Percentiles rank a stretch among this genome's conserved stretches.
Evolutionary conservation across 2,329 filamentous ascomycete genomes (phyloP).

Genomic region (Aspergillus oerlinghausenensis): DNA sequence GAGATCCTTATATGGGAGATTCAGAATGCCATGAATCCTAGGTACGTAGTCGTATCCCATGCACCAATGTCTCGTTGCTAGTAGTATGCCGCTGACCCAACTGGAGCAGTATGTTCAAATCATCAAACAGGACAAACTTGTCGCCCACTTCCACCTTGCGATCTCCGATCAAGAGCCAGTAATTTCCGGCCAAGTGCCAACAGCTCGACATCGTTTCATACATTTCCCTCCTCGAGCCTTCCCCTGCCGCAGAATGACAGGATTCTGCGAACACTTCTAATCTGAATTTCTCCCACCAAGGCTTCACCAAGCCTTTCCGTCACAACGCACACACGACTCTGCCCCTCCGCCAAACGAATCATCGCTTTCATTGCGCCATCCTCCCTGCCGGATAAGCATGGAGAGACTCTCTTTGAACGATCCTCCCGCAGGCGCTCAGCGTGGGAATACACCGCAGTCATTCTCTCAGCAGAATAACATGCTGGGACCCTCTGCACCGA

Average conservation of each 20-base stretch:
- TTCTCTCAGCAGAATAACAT: constrained; percentile 21
- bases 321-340: constrained; percentile 3
- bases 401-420: constrained; percentile 36
- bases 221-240: neutral
- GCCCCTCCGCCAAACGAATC: constrained; percentile 3
- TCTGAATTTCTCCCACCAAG: neutral
- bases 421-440: constrained; percentile 22
- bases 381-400: constrained; percentile 21
- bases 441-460: constrained; percentile 25
- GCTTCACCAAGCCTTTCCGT: neutral
- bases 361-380: constrained; percentile 9
- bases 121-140: constrained; percentile 22
- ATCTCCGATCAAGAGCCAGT: neutral
- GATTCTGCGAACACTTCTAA: neutral
- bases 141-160: constrained; percentile 7
- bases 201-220: neutral
- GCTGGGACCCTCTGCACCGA: constrained; percentile 23
- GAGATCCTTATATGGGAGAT: neutral
- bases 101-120: neutral
- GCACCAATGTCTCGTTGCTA: neutral
- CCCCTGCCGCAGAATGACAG: neutral
- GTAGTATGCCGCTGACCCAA: neutral
- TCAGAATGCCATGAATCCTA: neutral
- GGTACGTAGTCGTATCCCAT: neutral
- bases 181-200: neutral